Base-by-base conservation (phyloP, 495 filamentous ascomycete genomes). In the Hypoxylon cercidicola region DNA sequence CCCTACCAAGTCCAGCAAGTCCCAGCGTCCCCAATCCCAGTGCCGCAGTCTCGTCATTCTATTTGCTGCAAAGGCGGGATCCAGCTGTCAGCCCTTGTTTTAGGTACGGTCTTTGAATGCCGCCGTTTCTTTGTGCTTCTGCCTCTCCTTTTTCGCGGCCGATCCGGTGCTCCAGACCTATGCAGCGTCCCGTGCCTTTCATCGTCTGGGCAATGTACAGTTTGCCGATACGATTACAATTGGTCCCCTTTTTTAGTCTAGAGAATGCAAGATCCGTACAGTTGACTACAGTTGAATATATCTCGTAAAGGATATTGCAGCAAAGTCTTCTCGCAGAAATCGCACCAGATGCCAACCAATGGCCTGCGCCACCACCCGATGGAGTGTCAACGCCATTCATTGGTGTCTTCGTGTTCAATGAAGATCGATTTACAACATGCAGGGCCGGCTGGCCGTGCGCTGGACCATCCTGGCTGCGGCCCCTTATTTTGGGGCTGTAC, bases 401-500 rank as follows among this genome's bases (percentile, higher is more conserved):
- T 69, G 60, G 66, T 56, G 55, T 64, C 60, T 69, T 69, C 66
- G 66, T 69, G 66, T 69, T 69, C 50, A 56, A 18, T 53, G 60
- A 55, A 62, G 64, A 68, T 68, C 64, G 64, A 68, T 59, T 62
- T 54, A 21, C 49, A 59, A 50, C 41, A 5, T 62, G 64, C 64
- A 68, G 64, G 47, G 59, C 41, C 25, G n/a, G 37, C 35, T 58
- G 52, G 64, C 35, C 52, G 58, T 48, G 49, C 43, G 54, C 64
- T 58, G 58, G 64, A 67, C 62, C 53, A 44, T 53, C 64, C 64
- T 68, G 49, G 59, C 53, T 54, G 53, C 49, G 54, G 58, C 64
- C 64, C 64, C 64, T 63, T 69, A 60, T 69, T 69, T 64, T 64
- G 66, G 66, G 66, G 66, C 66, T 69, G 66, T 69, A 69, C 66